Evolutionary conservation across 108 stramenopile genomes (phyloP).

Genomic region (Skeletonema grethae): DNA sequence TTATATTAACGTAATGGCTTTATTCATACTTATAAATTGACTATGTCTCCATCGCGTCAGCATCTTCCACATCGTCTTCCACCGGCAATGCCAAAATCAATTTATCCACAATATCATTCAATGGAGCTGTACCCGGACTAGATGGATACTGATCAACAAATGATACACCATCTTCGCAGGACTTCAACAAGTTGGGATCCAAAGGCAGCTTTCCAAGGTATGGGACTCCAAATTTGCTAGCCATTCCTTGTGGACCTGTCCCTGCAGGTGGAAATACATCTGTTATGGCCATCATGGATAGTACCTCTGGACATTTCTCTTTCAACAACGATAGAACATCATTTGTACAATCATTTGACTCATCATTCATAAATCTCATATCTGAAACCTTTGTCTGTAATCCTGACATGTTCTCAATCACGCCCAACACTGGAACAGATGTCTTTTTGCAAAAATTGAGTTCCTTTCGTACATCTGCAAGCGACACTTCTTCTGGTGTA

Average conservation of each 20-base stretch:
- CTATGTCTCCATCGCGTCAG: constrained; percentile 2
- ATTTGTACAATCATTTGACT: constrained; percentile 58
- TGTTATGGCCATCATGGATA: constrained; percentile 62
- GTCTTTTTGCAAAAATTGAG: constrained; percentile 98
- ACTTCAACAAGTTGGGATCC: constrained; percentile 91
- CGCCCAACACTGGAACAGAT: constrained; percentile 89
- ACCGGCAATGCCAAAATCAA: constrained; percentile 71
- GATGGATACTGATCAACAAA: constrained; percentile 67
- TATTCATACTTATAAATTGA: neutral
- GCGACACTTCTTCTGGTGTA: constrained; percentile 97
- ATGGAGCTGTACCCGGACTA: constrained; percentile 56
- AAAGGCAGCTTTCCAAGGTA: constrained; percentile 92
- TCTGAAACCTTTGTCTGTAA: constrained; percentile 64
- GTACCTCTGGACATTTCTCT: constrained; percentile 81
- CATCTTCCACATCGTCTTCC: constrained; percentile 55
- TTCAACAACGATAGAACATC: constrained; percentile 56
- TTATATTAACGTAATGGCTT: constrained; percentile 1
- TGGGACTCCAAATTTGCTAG: constrained; percentile 83
- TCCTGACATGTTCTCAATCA: constrained; percentile 98
- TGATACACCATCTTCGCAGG: constrained; percentile 90
- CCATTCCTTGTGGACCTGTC: constrained; percentile 89
- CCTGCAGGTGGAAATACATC: constrained; percentile 80
- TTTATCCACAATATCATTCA: constrained; percentile 63
- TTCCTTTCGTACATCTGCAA: constrained; percentile 99
- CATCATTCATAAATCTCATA: constrained; percentile 50